Percentiles rank a stretch among this genome's conserved stretches.
These are phyloP conservation scores for Dioscorea dumetorum DNA, from an alignment of 106 monocot genomes.

Conservation along the genomic window DNA sequence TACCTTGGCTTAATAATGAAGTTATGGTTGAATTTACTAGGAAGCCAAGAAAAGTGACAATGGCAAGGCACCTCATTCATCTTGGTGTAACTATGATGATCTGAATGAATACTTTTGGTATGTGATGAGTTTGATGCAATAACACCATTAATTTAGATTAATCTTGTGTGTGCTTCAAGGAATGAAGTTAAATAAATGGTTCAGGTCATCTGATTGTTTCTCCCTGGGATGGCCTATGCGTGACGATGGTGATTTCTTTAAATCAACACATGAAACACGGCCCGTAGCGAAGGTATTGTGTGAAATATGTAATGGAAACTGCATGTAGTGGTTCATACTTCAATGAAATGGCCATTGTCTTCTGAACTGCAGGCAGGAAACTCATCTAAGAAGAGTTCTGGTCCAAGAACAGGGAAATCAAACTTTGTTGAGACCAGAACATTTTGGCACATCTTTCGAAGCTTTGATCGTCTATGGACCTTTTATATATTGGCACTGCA, in stretches of 20 bases:
- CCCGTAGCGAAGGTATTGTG: slow-evolving; percentile 29
- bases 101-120: slow-evolving; percentile 99
- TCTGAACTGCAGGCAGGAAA: slow-evolving; percentile 29
- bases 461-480: slow-evolving; percentile 99
- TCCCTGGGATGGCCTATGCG: slow-evolving; percentile 98
- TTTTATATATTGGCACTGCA: slow-evolving; percentile 81
- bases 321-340: background rate
- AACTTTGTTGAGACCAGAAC: slow-evolving; percentile 95
- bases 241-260: slow-evolving; percentile 89
- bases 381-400: slow-evolving; percentile 18
- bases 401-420: slow-evolving; percentile 78
- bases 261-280: slow-evolving; percentile 56
- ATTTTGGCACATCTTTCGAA: slow-evolving; percentile 97
- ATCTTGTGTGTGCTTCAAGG: too few species aligned
- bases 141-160: too few species aligned
- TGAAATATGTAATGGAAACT: slow-evolving; percentile 4
- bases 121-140: slow-evolving; percentile 1
- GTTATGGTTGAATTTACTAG: slow-evolving; percentile 28
- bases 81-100: slow-evolving; percentile 99
- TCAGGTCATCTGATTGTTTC: slow-evolving; percentile 90
- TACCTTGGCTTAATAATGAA: background rate
- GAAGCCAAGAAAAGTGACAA: slow-evolving; percentile 85
- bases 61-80: slow-evolving; percentile 85
- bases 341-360: background rate
- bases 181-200: background rate